Conservation (phyloP, 1,284 basidiomycete genomes). For the Puccinia horiana region DNA sequence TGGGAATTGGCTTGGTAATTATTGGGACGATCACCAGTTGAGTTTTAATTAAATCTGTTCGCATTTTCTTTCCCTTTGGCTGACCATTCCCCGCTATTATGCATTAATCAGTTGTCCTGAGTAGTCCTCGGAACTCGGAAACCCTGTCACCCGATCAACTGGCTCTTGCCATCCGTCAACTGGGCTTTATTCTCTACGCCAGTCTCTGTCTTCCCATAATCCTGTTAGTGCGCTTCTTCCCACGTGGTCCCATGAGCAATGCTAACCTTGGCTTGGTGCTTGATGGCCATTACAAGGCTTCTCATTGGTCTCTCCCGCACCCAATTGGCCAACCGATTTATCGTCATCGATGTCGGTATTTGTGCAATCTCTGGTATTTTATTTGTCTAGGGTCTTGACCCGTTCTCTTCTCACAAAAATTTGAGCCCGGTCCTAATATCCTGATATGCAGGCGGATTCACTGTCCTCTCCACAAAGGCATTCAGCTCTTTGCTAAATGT, state of each 20-base stretch:
- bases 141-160: conserved; percentile 53
- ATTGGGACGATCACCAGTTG: conserved; percentile 55
- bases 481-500: conserved; percentile 76
- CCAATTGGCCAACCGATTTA: conserved; percentile 68
- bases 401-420: not conserved
- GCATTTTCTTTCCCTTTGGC: conserved; percentile 61
- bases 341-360: conserved; percentile 82
- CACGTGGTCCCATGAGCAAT: not conserved
- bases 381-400: not conserved
- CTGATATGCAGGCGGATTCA: conserved; percentile 73
- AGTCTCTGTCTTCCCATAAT: conserved; percentile 47
- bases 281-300: conserved; percentile 63
- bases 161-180: conserved; percentile 53
- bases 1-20: conserved; percentile 64
- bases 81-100: not conserved
- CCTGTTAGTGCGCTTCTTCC: conserved; percentile 34
- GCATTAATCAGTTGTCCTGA: conserved; percentile 32
- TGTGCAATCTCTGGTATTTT: conserved; percentile 77
- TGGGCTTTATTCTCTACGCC: conserved; percentile 56
- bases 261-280: not conserved
- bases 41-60: conserved; percentile 62
- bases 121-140: conserved; percentile 36
- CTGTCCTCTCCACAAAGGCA: conserved; percentile 90
- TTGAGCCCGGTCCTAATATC: not conserved
- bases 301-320: conserved; percentile 67